phyloP scores from a whole-genome alignment of 495 filamentous ascomycete species.

The Penicillium alfredii region DNA sequence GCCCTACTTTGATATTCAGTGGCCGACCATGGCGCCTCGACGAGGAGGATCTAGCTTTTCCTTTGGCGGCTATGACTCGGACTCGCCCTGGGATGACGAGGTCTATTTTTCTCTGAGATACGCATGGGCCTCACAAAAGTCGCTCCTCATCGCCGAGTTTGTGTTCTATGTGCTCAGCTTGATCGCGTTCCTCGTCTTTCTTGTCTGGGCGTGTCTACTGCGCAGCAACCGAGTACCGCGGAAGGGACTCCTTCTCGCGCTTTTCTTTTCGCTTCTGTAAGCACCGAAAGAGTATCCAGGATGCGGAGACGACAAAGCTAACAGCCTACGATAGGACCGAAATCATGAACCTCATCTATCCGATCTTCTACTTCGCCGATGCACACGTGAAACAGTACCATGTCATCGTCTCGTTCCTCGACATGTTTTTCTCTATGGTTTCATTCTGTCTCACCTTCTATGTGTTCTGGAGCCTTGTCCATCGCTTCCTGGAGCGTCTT shows the following conservation, averaged over 20 bases:
- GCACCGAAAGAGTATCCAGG: no score
- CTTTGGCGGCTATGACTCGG: background rate
- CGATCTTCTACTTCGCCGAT: constrained; percentile 13
- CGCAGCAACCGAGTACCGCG: constrained; percentile 8
- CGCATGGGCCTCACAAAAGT: background rate
- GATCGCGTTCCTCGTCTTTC: constrained; percentile 13
- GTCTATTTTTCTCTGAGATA: background rate
- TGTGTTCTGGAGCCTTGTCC: constrained; percentile 21
- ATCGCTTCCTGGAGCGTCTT: constrained; percentile 14
- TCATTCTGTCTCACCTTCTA: constrained; percentile 11
- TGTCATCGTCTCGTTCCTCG: constrained; percentile 17
- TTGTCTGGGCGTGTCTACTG: constrained; percentile 19
- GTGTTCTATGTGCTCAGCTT: constrained; percentile 18
- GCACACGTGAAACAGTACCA: constrained; percentile 18
- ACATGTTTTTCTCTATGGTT: constrained; percentile 14
- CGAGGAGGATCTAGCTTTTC: constrained; percentile 9
- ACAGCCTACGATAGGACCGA: constrained; percentile 1
- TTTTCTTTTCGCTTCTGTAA: constrained; percentile 13
- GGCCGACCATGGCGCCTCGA: constrained; percentile 14
- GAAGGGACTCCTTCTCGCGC: constrained; percentile 5
- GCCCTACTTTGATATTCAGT: constrained; percentile 9
- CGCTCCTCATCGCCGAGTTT: constrained; percentile 8
- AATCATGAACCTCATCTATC: constrained; percentile 4
- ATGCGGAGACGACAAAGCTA: no score
- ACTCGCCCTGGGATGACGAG: constrained; percentile 10